A percentile compares a stretch with the other conserved stretches of the same genome.
phyloP scores from a whole-genome alignment of 192 early-diverging fungal species.

The Coemansia aciculifera region DNA sequence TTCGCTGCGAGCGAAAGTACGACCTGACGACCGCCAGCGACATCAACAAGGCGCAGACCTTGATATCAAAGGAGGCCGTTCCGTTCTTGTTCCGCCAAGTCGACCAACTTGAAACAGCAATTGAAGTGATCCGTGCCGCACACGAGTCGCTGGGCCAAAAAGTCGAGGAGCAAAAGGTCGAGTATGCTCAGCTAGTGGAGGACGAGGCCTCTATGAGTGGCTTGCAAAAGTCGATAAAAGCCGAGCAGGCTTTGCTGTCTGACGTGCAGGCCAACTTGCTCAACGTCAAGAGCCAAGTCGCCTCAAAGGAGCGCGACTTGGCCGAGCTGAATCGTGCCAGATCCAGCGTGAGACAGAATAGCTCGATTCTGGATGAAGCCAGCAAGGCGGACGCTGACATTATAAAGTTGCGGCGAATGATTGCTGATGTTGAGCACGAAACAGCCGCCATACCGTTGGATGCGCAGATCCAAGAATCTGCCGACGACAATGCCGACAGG shows the following conservation, averaged over 20 bases:
- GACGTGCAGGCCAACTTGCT: constrained; percentile 49
- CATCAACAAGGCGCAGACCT: constrained; percentile 48
- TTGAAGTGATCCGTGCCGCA: constrained; percentile 38
- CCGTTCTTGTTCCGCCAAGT: constrained; percentile 56
- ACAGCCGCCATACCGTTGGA: constrained; percentile 26
- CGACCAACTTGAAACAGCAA: constrained; percentile 49
- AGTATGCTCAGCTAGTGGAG: constrained; percentile 37
- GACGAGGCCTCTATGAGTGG: constrained; percentile 34
- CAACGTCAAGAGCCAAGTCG: constrained; percentile 41
- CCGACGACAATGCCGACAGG: constrained; percentile 31
- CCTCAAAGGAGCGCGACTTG: constrained; percentile 49
- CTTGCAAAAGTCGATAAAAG: constrained; percentile 27
- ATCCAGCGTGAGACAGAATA: constrained; percentile 16
- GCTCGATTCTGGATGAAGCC: constrained; percentile 35
- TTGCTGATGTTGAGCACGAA: constrained; percentile 46
- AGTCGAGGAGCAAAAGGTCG: constrained; percentile 37
- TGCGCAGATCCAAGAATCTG: constrained; percentile 35
- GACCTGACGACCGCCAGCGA: constrained; percentile 56
- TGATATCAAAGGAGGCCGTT: constrained; percentile 54
- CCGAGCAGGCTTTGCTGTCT: constrained; percentile 26
- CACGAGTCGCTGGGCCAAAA: constrained; percentile 37
- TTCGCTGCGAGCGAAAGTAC: constrained; percentile 47
- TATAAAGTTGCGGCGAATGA: constrained; percentile 33
- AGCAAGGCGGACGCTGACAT: constrained; percentile 44
- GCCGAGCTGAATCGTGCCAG: constrained; percentile 39